Evolutionary conservation across 768 basidiomycete species (phyloP).

Genomic region (Strobilomyces confusus): DNA sequence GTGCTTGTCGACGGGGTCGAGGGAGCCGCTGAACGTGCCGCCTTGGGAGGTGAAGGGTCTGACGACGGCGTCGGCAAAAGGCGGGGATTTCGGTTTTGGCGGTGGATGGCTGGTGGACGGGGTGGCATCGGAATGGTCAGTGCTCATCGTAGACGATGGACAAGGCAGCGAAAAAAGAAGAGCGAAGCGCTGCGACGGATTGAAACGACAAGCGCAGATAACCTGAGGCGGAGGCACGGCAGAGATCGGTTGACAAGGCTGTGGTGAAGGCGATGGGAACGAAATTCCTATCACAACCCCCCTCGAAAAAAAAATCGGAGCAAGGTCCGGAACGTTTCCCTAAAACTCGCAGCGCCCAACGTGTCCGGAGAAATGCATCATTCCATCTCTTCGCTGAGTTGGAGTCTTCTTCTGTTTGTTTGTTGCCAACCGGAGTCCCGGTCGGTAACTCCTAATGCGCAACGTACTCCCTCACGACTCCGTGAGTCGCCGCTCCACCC

Average conservation of each 20-base stretch:
- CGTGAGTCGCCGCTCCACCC: too few species aligned
- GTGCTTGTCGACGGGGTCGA: conserved; percentile 8
- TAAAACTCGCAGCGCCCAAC: too few species aligned
- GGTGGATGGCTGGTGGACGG: not conserved
- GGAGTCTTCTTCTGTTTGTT: not conserved
- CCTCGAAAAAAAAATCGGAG: not conserved
- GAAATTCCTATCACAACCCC: not conserved
- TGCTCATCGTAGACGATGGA: not conserved
- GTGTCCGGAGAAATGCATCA: too few species aligned
- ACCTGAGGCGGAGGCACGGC: not conserved
- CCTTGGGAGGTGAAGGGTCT: conserved; percentile 31
- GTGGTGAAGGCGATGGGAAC: not conserved
- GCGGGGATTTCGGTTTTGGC: conserved; percentile 10
- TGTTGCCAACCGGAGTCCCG: not conserved
- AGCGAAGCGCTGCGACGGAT: not conserved
- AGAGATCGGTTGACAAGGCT: not conserved
- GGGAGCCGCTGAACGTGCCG: conserved; percentile 7
- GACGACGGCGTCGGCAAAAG: conserved; percentile 24
- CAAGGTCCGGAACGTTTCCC: not conserved
- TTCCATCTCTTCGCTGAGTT: not conserved
- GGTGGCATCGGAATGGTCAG: not conserved
- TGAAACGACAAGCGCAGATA: not conserved
- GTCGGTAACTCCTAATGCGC: too few species aligned
- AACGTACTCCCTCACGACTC: not conserved
- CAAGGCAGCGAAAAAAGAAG: not conserved